Conservation (phyloP, 2,329 filamentous ascomycete species). For the Sodiomyces alkalinus region DNA sequence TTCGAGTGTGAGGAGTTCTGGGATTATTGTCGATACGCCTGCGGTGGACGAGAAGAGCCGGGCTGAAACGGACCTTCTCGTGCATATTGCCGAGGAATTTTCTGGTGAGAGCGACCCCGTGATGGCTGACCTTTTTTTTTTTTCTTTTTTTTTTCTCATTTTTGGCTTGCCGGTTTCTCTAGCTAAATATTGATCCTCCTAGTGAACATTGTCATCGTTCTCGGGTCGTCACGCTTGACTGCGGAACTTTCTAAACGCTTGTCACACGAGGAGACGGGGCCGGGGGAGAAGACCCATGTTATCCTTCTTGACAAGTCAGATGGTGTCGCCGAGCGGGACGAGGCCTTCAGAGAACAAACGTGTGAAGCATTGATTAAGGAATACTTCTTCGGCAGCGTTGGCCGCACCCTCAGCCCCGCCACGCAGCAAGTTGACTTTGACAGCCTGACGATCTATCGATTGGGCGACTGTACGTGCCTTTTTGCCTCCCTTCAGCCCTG, state of each 20-base stretch:
- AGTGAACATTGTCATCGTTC: slow-evolving; percentile 67
- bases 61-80: slow-evolving; percentile 58
- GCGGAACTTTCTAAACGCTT: slow-evolving; percentile 62
- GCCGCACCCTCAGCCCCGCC: slow-evolving; percentile 67
- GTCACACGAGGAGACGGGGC: slow-evolving; percentile 33
- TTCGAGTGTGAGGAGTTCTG: slow-evolving; percentile 50
- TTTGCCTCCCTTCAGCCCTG: too few species aligned
- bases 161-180: background rate
- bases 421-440: slow-evolving; percentile 73
- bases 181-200: too few species aligned
- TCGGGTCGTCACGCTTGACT: slow-evolving; percentile 66
- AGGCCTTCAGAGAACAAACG: slow-evolving; percentile 55
- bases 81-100: slow-evolving; percentile 53
- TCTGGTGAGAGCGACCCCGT: slow-evolving; percentile 29
- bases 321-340: slow-evolving; percentile 66
- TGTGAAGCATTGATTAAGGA: slow-evolving; percentile 69
- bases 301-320: slow-evolving; percentile 73
- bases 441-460: slow-evolving; percentile 57
- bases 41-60: slow-evolving; percentile 52
- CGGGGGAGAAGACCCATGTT: slow-evolving; percentile 57
- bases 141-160: too few species aligned
- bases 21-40: slow-evolving; percentile 76
- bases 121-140: background rate
- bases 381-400: slow-evolving; percentile 83
- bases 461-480: slow-evolving; percentile 45